Base-by-base conservation (phyloP, 495 filamentous ascomycete species). In the Aspergillus carlsbadensis region DNA sequence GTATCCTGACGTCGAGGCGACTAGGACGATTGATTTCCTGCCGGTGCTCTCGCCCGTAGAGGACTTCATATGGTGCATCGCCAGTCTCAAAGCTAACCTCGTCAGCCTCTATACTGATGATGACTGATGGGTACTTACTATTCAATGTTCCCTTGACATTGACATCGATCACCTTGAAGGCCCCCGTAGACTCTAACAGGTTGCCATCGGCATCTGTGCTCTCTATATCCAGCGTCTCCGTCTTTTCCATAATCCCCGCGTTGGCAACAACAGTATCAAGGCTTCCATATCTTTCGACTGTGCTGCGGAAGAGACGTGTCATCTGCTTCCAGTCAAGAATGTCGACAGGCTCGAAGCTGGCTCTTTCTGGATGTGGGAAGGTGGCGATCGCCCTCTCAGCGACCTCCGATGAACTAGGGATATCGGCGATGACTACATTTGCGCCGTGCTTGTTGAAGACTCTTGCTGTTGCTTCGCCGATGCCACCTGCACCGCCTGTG, bases 201-300 rank as follows among this genome's bases (percentile, higher is more conserved):
- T 47, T 34, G 3, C 44, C 44, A 3, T 47, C 15, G 4, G 26
- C 44, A 20, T 47, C 44, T n/a, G 15, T 34, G 10, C 26, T 47
- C 10, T 47, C 44, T 5, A 47, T 15, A 13, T 47, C 44, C n/a
- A 24, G 10, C 15, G 45, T 53, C 54, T 70, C 67, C 11, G 21
- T 44, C 7, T 63, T 62, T 26, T 81, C 76, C 65, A 81, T 77
- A 47, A 89, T 81, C 26, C 87, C 88, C 5, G 88, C 87, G 63
- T 86, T 88, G 44, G 85, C 84, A 50, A 89, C 79, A 0, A 90
- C 82, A 24, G 76, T 75, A 65, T 89, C 81, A 54, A 90, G 74
- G 1, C 70, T 63, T 8, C 78, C 76, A 34, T 81, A 84, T 17
- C 71, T 65, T 35, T 67, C 46, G n/a, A 75, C 65, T n/a, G 81